A percentile compares a stretch with the other conserved stretches of the same genome.
phyloP scores from a whole-genome alignment of 2,329 filamentous ascomycete genomes.

The Tolypocladium paradoxum region DNA sequence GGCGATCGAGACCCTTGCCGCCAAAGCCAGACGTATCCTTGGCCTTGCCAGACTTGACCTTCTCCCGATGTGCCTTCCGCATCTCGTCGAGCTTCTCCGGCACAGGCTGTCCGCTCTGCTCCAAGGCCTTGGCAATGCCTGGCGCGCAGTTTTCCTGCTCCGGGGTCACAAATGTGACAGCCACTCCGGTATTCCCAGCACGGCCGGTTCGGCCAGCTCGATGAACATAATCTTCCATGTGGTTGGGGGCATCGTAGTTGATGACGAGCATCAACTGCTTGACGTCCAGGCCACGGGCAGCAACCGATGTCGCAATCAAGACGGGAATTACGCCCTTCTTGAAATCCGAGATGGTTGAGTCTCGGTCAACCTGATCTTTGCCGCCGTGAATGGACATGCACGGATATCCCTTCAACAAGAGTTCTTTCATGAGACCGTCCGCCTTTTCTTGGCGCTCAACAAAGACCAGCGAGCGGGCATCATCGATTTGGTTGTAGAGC shows the following conservation, averaged over 20 bases:
- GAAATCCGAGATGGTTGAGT: slow-evolving; percentile 87
- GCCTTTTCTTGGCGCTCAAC: slow-evolving; percentile 87
- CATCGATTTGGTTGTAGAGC: slow-evolving; percentile 76
- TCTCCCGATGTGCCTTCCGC: slow-evolving; percentile 68
- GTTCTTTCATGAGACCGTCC: slow-evolving; percentile 65
- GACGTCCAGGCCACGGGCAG: slow-evolving; percentile 88
- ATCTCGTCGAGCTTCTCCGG: slow-evolving; percentile 58
- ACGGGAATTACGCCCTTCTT: slow-evolving; percentile 85
- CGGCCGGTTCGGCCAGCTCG: slow-evolving; percentile 87
- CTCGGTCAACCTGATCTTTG: slow-evolving; percentile 86
- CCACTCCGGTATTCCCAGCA: slow-evolving; percentile 88
- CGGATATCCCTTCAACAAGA: slow-evolving; percentile 76
- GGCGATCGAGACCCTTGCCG: slow-evolving; percentile 82
- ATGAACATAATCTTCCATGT: slow-evolving; percentile 94
- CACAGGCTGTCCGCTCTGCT: slow-evolving; percentile 76
- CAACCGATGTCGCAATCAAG: slow-evolving; percentile 88
- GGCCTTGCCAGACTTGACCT: slow-evolving; percentile 85
- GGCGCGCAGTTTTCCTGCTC: slow-evolving; percentile 86
- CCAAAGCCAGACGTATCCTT: slow-evolving; percentile 87
- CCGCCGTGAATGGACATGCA: slow-evolving; percentile 92
- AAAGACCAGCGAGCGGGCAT: slow-evolving; percentile 81
- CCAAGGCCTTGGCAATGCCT: slow-evolving; percentile 83
- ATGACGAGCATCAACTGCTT: slow-evolving; percentile 93
- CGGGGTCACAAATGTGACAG: slow-evolving; percentile 85
- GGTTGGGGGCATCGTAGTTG: slow-evolving; percentile 90